A percentile compares a stretch with the other conserved stretches of the same genome.
Evolutionary conservation across 2,329 filamentous ascomycete species (phyloP).

Genomic region (Coniella vitis): DNA sequence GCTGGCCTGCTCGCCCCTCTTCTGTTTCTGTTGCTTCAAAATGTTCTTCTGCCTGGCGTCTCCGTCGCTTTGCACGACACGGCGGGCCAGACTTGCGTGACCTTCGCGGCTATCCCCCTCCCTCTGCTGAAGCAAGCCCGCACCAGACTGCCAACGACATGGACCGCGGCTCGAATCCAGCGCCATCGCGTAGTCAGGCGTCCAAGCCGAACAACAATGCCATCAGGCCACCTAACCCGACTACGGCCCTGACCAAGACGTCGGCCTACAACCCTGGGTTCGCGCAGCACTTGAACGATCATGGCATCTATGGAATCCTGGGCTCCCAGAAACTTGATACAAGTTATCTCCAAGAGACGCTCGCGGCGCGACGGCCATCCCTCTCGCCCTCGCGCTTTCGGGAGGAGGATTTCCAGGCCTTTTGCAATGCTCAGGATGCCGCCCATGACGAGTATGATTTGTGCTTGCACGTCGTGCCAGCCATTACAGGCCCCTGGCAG

Average conservation of each 20-base stretch:
- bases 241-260: constrained; percentile 20
- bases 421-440: constrained; percentile 21
- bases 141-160: constrained; percentile 6
- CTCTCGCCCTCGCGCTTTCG: constrained; percentile 31
- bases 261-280: constrained; percentile 28
- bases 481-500: constrained; percentile 23
- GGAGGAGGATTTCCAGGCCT: constrained; percentile 23
- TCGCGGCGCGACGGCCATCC: constrained; percentile 24
- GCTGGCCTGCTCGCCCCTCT: too few relatives aligned
- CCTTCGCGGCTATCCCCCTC: constrained; percentile 18
- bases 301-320: constrained; percentile 24
- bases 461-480: constrained; percentile 25
- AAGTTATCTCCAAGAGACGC: constrained; percentile 23
- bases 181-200: constrained; percentile 13
- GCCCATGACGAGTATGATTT: constrained; percentile 20
- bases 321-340: constrained; percentile 26
- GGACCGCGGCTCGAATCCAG: constrained; percentile 14
- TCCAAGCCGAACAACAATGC: constrained; percentile 16
- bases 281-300: constrained; percentile 21
- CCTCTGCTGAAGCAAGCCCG: neutral
- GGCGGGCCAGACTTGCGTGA: constrained; percentile 21
- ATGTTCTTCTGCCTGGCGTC: too few relatives aligned
- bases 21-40: too few relatives aligned
- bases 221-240: constrained; percentile 5
- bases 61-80: constrained; percentile 20